Conservation (phyloP, 140 eudicot species). For the Bidens hawaiensis region DNA sequence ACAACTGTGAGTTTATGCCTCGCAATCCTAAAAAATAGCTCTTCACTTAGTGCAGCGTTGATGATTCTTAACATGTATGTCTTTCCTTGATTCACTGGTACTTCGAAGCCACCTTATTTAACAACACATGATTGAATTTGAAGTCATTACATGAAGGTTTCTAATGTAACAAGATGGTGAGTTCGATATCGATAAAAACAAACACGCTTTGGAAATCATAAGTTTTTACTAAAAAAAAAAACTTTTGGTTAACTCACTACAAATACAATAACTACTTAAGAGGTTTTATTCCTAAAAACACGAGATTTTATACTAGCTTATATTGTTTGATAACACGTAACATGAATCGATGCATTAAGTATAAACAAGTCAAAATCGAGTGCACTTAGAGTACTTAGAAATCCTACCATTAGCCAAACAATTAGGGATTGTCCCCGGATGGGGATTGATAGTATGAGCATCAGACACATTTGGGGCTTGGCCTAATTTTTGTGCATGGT, state of each 20-base stretch:
- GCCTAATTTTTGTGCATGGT: slow-evolving; percentile 47
- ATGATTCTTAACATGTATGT: slow-evolving; percentile 56
- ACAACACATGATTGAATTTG: background rate
- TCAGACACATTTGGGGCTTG: slow-evolving; percentile 64
- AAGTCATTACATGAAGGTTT: background rate
- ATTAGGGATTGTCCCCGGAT: slow-evolving; percentile 42
- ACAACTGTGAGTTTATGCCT: slow-evolving; percentile 62
- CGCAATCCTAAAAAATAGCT: slow-evolving; percentile 63
- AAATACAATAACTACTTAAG: too few species aligned
- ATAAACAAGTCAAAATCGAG: background rate
- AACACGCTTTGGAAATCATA: too few species aligned
- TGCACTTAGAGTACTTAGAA: background rate
- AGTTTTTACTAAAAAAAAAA: too few species aligned
- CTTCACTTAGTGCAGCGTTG: slow-evolving; percentile 73
- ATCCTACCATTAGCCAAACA: slow-evolving; percentile 41
- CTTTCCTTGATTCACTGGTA: slow-evolving; percentile 46
- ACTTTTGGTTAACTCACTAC: too few species aligned
- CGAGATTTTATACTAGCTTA: too few species aligned
- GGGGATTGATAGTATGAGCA: slow-evolving; percentile 71
- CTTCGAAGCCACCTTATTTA: slow-evolving; percentile 43
- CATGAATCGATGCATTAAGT: background rate
- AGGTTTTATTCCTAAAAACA: too few species aligned
- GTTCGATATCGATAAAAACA: too few species aligned
- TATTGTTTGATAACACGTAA: background rate
- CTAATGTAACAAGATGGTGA: background rate